Evolutionary conservation across 2,329 filamentous ascomycete species (phyloP).

Genomic region (Colletotrichum abscissum): DNA sequence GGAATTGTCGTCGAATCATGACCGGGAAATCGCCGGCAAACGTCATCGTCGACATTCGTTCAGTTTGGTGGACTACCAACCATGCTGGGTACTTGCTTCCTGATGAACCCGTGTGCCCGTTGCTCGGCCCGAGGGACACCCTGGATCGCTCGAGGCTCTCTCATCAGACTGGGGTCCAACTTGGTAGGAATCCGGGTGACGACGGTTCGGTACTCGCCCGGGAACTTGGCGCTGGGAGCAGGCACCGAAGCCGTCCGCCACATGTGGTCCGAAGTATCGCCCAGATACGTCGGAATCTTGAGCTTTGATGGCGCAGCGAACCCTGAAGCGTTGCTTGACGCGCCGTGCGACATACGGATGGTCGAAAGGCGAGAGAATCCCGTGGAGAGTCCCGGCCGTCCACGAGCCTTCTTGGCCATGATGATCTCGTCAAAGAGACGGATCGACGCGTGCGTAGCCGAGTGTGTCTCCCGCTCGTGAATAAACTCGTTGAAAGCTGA

Average conservation of each 20-base stretch:
- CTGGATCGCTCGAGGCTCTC: slow-evolving; percentile 89
- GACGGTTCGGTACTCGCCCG: slow-evolving; percentile 70
- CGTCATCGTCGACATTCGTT: slow-evolving; percentile 14
- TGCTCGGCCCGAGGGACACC: slow-evolving; percentile 78
- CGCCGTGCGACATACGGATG: slow-evolving; percentile 66
- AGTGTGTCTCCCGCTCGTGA: slow-evolving; percentile 78
- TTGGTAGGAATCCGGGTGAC: slow-evolving; percentile 80
- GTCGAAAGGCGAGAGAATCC: slow-evolving; percentile 73
- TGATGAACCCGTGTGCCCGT: slow-evolving; percentile 60
- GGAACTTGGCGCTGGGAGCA: slow-evolving; percentile 70
- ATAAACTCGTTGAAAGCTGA: slow-evolving; percentile 82
- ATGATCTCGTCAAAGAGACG: slow-evolving; percentile 88
- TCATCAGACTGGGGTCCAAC: slow-evolving; percentile 88
- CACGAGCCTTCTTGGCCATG: slow-evolving; percentile 78
- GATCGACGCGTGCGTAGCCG: slow-evolving; percentile 71
- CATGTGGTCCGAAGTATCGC: slow-evolving; percentile 80
- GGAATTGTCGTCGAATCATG: slow-evolving; percentile 31
- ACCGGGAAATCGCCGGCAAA: slow-evolving; percentile 4
- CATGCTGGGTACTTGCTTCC: slow-evolving; percentile 68
- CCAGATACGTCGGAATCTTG: slow-evolving; percentile 70
- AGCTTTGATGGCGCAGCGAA: slow-evolving; percentile 49
- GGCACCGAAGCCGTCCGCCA: slow-evolving; percentile 78
- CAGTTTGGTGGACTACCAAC: slow-evolving; percentile 51
- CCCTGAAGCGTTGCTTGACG: slow-evolving; percentile 52
- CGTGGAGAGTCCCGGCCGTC: slow-evolving; percentile 73